Conservation (phyloP, 2,329 filamentous ascomycete species). For the Coniochaeta hoffmannii region DNA sequence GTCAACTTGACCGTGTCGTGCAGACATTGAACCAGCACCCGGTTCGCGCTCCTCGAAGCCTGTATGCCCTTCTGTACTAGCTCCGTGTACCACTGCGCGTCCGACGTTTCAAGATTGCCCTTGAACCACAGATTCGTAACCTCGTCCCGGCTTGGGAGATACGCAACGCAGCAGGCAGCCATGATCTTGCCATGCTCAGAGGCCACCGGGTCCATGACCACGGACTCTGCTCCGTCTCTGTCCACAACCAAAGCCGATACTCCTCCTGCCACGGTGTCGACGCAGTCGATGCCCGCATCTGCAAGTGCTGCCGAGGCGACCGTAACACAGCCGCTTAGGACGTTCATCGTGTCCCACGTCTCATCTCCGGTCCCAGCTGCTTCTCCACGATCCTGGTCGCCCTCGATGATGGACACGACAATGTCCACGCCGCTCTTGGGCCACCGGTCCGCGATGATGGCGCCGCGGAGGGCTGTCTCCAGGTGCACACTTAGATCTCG, state of each 20-base stretch:
- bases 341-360: constrained; percentile 85
- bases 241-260: constrained; percentile 69
- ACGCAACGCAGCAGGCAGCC: constrained; percentile 84
- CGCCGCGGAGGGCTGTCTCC: constrained; percentile 81
- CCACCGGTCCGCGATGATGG: constrained; percentile 89
- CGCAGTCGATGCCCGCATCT: constrained; percentile 92
- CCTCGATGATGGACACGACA: constrained; percentile 86
- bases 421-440: constrained; percentile 98
- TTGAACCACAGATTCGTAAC: constrained; percentile 94
- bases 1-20: constrained; percentile 24
- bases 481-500: constrained; percentile 85
- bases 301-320: constrained; percentile 87
- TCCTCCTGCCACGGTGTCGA: constrained; percentile 83
- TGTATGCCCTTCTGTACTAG: constrained; percentile 33
- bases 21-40: constrained; percentile 31
- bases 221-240: constrained; percentile 26
- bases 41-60: constrained; percentile 33
- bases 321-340: constrained; percentile 85
- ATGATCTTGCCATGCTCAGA: constrained; percentile 70
- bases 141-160: constrained; percentile 80
- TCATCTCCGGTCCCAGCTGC: constrained; percentile 45
- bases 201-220: constrained; percentile 75
- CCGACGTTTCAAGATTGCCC: constrained; percentile 48
- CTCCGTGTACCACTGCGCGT: constrained; percentile 30
- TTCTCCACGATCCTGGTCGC: constrained; percentile 67